A percentile compares a stretch with the other conserved stretches of the same genome.
Conservation (phyloP, 306 rosid genomes). For the Acacia crassicarpa region DNA sequence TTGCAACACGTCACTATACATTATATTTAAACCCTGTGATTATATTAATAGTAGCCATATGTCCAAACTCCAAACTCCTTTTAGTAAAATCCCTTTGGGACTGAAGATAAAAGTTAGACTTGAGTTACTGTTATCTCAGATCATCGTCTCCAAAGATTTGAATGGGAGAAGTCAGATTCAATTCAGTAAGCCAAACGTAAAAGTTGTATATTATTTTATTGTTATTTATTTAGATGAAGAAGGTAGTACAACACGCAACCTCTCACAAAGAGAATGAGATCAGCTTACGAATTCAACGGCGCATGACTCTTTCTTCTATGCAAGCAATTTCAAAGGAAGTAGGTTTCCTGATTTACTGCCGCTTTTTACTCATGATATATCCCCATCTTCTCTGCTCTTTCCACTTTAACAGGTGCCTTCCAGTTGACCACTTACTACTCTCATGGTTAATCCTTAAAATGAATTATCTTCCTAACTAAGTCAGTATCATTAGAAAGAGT, state of each 20-base stretch:
- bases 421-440: background rate
- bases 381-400: background rate
- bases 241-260: constrained; percentile 44
- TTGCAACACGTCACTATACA: background rate
- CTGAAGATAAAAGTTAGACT: background rate
- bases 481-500: background rate
- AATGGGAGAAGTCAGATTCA: constrained; percentile 23
- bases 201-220: background rate
- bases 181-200: background rate
- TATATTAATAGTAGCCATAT: background rate
- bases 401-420: background rate
- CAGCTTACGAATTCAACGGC: constrained; percentile 33
- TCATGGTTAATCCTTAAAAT: background rate
- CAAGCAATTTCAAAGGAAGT: constrained; percentile 21
- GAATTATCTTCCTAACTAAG: background rate
- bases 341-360: constrained; percentile 24
- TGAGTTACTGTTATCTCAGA: background rate
- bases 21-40: background rate
- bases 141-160: constrained; percentile 15
- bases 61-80: no score
- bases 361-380: constrained; percentile 10
- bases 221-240: constrained; percentile 29
- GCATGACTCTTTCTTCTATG: background rate
- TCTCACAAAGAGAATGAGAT: constrained; percentile 35
- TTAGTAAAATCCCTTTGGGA: constrained; percentile 10